These are phyloP conservation scores for Pezicula neosporulosa DNA, from an alignment of 2,329 filamentous ascomycete genomes.

Conservation along the genomic window DNA sequence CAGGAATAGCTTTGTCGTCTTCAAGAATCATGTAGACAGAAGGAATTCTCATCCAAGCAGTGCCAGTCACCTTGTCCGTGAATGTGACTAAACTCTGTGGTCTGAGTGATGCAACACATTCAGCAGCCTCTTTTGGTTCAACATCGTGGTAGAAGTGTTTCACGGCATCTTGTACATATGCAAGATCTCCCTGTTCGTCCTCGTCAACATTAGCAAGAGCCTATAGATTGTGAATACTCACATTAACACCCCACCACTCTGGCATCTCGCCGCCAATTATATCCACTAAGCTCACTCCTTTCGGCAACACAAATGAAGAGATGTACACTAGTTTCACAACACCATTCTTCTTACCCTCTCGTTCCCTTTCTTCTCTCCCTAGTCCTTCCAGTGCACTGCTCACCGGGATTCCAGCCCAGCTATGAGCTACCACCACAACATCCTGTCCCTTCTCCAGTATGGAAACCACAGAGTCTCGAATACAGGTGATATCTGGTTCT, in stretches of 20 bases:
- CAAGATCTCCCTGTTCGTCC: not conserved
- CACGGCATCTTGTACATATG: not conserved
- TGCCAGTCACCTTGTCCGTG: conserved; percentile 1
- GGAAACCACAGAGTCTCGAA: conserved; percentile 10
- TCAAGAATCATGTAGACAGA: conserved; percentile 14
- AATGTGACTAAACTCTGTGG: conserved; percentile 12
- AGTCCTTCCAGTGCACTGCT: conserved; percentile 32
- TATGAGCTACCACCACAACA: conserved; percentile 34
- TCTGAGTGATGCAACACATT: conserved; percentile 8
- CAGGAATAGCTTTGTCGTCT: conserved; percentile 12
- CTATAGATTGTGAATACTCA: not conserved
- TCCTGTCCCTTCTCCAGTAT: conserved; percentile 29
- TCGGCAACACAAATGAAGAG: conserved; percentile 9
- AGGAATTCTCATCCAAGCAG: conserved; percentile 14
- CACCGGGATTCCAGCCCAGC: conserved; percentile 33
- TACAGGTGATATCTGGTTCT: conserved; percentile 11
- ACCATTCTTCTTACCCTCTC: conserved; percentile 33
- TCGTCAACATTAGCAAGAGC: not conserved
- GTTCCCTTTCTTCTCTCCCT: conserved; percentile 30
- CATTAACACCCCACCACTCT: conserved; percentile 4
- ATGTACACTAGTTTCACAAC: conserved; percentile 14
- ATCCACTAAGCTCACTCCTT: conserved; percentile 7
- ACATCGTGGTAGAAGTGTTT: conserved; percentile 11
- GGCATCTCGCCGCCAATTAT: not conserved
- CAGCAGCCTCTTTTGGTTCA: conserved; percentile 6